Conservation (phyloP, 331 rosid genomes). For the Rhamnella rubrinervis region DNA sequence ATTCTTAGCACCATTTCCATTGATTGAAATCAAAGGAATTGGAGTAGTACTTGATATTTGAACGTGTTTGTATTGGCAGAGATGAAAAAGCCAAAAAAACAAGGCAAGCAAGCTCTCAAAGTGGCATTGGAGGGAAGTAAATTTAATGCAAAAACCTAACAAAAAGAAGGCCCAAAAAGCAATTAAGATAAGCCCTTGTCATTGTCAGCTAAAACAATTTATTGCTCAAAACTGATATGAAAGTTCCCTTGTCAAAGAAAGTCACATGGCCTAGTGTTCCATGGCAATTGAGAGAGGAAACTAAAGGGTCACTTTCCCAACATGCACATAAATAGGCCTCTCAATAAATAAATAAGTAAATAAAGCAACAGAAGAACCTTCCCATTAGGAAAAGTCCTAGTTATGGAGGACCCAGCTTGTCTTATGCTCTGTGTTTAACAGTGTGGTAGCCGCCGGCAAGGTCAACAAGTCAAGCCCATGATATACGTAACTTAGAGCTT, state of each 20-base stretch:
- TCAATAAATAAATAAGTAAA: not conserved
- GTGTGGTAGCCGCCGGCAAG: constrained; percentile 18
- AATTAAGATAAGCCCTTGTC: constrained; percentile 1
- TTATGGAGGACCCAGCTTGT: constrained; percentile 22
- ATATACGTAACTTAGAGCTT: not conserved
- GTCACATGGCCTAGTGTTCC: constrained; percentile 36
- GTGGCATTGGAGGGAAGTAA: constrained; percentile 23
- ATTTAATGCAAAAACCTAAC: constrained; percentile 37
- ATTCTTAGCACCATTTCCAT: too few species aligned
- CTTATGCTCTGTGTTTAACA: constrained; percentile 19
- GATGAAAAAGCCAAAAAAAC: constrained; percentile 15
- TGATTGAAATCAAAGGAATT: too few species aligned
- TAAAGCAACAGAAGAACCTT: too few species aligned
- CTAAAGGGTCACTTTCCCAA: not conserved
- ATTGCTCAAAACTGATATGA: constrained; percentile 15
- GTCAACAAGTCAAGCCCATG: constrained; percentile 1
- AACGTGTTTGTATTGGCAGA: not conserved
- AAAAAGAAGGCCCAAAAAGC: constrained; percentile 6
- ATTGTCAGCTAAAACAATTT: constrained; percentile 13
- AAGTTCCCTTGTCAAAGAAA: constrained; percentile 25
- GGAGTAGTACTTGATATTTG: not conserved
- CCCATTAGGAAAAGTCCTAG: too few species aligned
- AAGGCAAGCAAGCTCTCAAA: constrained; percentile 4
- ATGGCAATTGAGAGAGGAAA: constrained; percentile 24
- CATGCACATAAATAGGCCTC: constrained; percentile 33